Percentiles rank a stretch among this genome's conserved stretches.
These are phyloP conservation scores for Neofusicoccum laricinum DNA, from an alignment of 2,329 filamentous ascomycete genomes.

Conservation along the genomic window DNA sequence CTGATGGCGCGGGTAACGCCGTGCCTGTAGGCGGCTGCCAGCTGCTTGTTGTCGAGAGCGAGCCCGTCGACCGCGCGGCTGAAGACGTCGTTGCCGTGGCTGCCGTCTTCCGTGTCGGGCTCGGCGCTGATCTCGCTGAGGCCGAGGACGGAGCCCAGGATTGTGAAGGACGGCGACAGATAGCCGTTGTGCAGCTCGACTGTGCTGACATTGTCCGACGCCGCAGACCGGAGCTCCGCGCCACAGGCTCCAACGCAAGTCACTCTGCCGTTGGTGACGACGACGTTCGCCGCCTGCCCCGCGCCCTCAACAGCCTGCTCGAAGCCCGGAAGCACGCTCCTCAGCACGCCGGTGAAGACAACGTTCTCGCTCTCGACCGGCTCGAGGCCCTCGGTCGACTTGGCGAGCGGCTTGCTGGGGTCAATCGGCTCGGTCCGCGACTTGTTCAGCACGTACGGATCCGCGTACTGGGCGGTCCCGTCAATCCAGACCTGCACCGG, in stretches of 20 bases:
- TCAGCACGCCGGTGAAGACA: conserved; percentile 57
- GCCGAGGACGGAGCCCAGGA: conserved; percentile 59
- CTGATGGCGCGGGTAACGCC: conserved; percentile 40
- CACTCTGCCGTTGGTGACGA: conserved; percentile 54
- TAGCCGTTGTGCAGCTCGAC: conserved; percentile 58
- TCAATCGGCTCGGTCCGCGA: conserved; percentile 31
- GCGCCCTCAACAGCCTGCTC: conserved; percentile 24
- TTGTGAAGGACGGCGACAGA: conserved; percentile 59
- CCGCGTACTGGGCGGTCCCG: conserved; percentile 41
- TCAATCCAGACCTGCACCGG: conserved; percentile 45
- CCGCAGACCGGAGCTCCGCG: conserved; percentile 41
- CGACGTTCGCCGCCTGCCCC: conserved; percentile 39
- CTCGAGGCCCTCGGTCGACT: conserved; percentile 35
- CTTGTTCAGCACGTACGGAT: conserved; percentile 25
- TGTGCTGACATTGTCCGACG: conserved; percentile 32
- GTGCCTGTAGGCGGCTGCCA: conserved; percentile 35
- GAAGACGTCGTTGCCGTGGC: conserved; percentile 54
- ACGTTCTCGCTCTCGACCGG: no score
- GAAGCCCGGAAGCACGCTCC: conserved; percentile 50
- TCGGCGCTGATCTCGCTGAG: conserved; percentile 64
- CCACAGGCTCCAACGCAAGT: conserved; percentile 56
- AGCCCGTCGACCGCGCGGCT: conserved; percentile 54
- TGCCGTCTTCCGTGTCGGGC: conserved; percentile 39
- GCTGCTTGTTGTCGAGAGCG: conserved; percentile 37
- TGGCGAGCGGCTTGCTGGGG: conserved; percentile 41